Conservation (phyloP, 2,329 filamentous ascomycete species). For the Chaetomium strumarium region DNA sequence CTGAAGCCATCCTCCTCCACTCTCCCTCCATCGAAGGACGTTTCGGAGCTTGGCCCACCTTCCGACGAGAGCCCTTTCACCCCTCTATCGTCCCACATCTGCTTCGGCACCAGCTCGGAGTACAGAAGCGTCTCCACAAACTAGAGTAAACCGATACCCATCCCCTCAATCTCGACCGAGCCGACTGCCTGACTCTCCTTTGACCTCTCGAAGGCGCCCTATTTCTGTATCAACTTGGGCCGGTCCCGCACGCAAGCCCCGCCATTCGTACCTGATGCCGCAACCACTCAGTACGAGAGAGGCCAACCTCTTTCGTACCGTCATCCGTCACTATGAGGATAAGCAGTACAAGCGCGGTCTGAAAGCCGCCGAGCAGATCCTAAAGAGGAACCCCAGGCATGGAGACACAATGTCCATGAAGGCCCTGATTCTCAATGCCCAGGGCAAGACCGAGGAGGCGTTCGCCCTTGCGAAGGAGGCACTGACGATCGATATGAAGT, state of each 20-base stretch:
- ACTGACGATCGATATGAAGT: slow-evolving; percentile 95
- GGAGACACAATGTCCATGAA: slow-evolving; percentile 99
- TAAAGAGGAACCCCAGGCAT: slow-evolving; percentile 91
- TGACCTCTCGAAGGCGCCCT: too few relatives aligned
- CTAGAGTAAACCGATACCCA: too few relatives aligned
- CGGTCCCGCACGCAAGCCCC: slow-evolving; percentile 7
- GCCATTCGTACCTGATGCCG: slow-evolving; percentile 48
- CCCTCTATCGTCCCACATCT: too few relatives aligned
- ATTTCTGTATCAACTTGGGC: not conserved
- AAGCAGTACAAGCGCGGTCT: slow-evolving; percentile 96
- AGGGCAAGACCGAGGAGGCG: slow-evolving; percentile 88
- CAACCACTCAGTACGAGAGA: slow-evolving; percentile 80
- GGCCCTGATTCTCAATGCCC: slow-evolving; percentile 88
- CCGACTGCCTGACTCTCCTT: too few relatives aligned
- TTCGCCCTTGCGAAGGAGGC: slow-evolving; percentile 90
- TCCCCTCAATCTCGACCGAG: not conserved
- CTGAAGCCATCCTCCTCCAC: too few relatives aligned
- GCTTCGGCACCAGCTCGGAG: too few relatives aligned
- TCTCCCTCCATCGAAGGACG: too few relatives aligned
- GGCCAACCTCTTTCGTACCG: slow-evolving; percentile 84
- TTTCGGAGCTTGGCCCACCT: too few relatives aligned
- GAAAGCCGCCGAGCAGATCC: slow-evolving; percentile 92
- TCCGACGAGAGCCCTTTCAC: too few relatives aligned
- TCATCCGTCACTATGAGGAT: slow-evolving; percentile 94
- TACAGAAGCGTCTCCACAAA: too few relatives aligned